Conservation (phyloP, 805 yeast species). For the Kregervanrija fluxuum region DNA sequence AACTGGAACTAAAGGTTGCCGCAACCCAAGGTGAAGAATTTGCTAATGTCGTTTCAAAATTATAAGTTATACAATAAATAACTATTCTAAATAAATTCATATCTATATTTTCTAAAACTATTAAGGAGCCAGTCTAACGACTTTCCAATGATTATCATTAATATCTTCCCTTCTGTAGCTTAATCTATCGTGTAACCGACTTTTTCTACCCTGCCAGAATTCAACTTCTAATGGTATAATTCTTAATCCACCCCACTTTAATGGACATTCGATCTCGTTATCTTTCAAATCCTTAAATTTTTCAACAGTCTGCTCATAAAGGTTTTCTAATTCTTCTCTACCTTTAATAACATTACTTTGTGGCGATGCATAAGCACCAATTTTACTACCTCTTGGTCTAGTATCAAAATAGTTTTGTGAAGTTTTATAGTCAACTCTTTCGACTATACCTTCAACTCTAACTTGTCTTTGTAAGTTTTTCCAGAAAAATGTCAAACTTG, state of each 20-base stretch:
- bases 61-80: conserved; percentile 1
- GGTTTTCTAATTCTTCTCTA: conserved; percentile 57
- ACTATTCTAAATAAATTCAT: not conserved
- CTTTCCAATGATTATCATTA: conserved; percentile 49
- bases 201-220: conserved; percentile 95
- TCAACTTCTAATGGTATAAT: conserved; percentile 85
- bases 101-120: not conserved
- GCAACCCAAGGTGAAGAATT: conserved; percentile 62
- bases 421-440: conserved; percentile 64
- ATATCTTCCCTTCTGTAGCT: conserved; percentile 51
- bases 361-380: conserved; percentile 97
- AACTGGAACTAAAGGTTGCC: conserved; percentile 57
- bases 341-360: conserved; percentile 58
- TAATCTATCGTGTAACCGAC: conserved; percentile 86
- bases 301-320: conserved; percentile 40
- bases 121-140: conserved; percentile 65
- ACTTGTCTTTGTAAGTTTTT: conserved; percentile 85
- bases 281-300: conserved; percentile 49
- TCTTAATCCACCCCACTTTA: conserved; percentile 92
- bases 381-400: conserved; percentile 86
- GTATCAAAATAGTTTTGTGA: conserved; percentile 73
- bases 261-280: conserved; percentile 80
- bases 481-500: conserved; percentile 89
- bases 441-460: conserved; percentile 82
- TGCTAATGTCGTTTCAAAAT: conserved; percentile 35